Evolutionary conservation across 1,284 basidiomycete species (phyloP).

Genomic region (Rhodotorula sp.): DNA sequence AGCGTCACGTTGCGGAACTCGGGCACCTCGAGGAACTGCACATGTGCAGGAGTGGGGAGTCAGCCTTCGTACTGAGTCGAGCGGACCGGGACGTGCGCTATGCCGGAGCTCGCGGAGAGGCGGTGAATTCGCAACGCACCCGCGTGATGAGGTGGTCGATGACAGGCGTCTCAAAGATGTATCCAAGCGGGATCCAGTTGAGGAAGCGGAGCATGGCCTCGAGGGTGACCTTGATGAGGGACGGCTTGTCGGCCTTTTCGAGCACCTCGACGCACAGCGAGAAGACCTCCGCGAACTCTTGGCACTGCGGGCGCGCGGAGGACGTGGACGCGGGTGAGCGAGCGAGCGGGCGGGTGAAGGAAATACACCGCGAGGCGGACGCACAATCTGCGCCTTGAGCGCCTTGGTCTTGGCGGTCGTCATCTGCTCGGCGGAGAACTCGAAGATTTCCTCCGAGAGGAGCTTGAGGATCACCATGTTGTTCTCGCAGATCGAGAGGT

Average conservation of each 20-base stretch:
- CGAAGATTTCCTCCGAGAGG: constrained; percentile 98
- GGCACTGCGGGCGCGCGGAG: constrained; percentile 59
- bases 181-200: constrained; percentile 99
- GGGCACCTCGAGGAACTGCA: constrained; percentile 89
- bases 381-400: constrained; percentile 89
- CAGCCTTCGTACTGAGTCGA: not conserved
- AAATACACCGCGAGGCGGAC: not conserved
- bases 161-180: constrained; percentile 98
- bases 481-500: constrained; percentile 96
- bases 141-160: constrained; percentile 90
- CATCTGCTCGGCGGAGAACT: constrained; percentile 98
- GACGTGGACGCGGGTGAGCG: not conserved
- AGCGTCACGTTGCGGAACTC: constrained; percentile 98
- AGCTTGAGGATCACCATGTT: constrained; percentile 99
- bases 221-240: constrained; percentile 90
- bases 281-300: constrained; percentile 96
- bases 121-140: constrained; percentile 62
- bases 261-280: constrained; percentile 93
- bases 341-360: not conserved
- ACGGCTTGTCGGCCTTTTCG: constrained; percentile 96
- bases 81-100: too few species aligned
- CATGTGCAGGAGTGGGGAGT: not conserved
- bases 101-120: too few species aligned
- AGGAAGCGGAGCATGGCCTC: constrained; percentile 95
- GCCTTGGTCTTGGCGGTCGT: constrained; percentile 97